Evolutionary conservation across 2,329 filamentous ascomycete genomes (phyloP).

Genomic region (Phialocephala sp.): DNA sequence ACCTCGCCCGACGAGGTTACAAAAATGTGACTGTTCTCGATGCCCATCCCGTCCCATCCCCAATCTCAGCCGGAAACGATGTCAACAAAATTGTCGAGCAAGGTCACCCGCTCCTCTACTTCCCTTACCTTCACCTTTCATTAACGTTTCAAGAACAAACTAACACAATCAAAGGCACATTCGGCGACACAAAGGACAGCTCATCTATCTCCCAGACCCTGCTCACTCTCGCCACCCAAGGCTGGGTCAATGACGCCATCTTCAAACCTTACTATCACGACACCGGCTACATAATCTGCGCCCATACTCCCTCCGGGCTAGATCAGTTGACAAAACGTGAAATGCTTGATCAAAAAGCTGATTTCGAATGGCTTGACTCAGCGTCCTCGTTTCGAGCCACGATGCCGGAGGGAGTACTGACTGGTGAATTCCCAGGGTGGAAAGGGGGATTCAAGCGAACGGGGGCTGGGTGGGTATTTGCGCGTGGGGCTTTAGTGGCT

Average conservation of each 20-base stretch:
- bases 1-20: constrained; percentile 52
- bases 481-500: constrained; percentile 53
- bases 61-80: constrained; percentile 61
- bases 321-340: constrained; percentile 47
- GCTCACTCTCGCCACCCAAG: constrained; percentile 47
- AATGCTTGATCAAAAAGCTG: constrained; percentile 41
- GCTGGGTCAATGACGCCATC: constrained; percentile 50
- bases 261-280: constrained; percentile 52
- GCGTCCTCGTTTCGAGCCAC: constrained; percentile 54
- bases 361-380: constrained; percentile 46
- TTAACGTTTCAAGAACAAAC: constrained; percentile 1
- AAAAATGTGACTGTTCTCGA: constrained; percentile 55
- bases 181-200: constrained; percentile 28
- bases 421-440: constrained; percentile 56
- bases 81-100: constrained; percentile 62
- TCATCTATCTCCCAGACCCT: constrained; percentile 40
- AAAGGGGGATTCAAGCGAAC: constrained; percentile 52
- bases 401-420: constrained; percentile 58
- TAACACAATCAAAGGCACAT: constrained; percentile 32
- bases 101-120: constrained; percentile 21
- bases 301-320: constrained; percentile 47
- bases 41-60: constrained; percentile 48
- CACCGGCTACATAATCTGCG: constrained; percentile 53
- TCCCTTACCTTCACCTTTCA: constrained; percentile 23
- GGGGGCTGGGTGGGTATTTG: constrained; percentile 60